Conservation (phyloP, 768 basidiomycete genomes). For the Russula foetens region DNA sequence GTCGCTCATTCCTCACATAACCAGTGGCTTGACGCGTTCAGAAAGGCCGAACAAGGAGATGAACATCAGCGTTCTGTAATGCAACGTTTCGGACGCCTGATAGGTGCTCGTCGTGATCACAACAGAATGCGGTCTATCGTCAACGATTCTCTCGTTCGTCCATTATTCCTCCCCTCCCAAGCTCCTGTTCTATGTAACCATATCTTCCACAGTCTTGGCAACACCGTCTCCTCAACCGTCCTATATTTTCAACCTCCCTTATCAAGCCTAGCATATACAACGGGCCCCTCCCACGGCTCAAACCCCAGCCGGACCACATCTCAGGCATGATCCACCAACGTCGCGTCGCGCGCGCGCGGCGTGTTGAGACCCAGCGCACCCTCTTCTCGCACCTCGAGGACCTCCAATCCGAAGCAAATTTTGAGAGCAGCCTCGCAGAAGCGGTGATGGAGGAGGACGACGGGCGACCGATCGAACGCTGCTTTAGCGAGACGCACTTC, state of each 20-base stretch:
- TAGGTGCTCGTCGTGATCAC: slow-evolving; percentile 44
- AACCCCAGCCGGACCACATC: slow-evolving; percentile 69
- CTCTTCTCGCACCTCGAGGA: slow-evolving; percentile 30
- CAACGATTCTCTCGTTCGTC: slow-evolving; percentile 45
- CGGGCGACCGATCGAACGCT: slow-evolving; percentile 2
- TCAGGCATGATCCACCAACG: slow-evolving; percentile 58
- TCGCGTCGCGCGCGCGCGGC: slow-evolving; percentile 35
- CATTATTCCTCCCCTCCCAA: background rate
- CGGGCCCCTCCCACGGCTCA: slow-evolving; percentile 68
- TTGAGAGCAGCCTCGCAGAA: slow-evolving; percentile 28
- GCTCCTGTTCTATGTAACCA: background rate
- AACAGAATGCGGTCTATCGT: slow-evolving; percentile 39
- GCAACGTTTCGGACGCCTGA: slow-evolving; percentile 48
- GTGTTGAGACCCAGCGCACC: slow-evolving; percentile 31
- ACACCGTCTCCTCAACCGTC: slow-evolving; percentile 43
- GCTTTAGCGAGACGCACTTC: slow-evolving; percentile 21
- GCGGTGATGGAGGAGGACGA: background rate
- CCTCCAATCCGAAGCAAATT: slow-evolving; percentile 30
- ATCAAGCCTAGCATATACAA: slow-evolving; percentile 58
- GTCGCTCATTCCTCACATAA: background rate
- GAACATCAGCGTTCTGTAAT: slow-evolving; percentile 38
- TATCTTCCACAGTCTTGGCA: slow-evolving; percentile 45
- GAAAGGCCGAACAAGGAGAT: slow-evolving; percentile 47
- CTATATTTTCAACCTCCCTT: slow-evolving; percentile 64
- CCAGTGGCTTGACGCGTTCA: slow-evolving; percentile 57